phyloP scores from a whole-genome alignment of 352 stramenopile genomes.

The Globisporangium abappressorium region DNA sequence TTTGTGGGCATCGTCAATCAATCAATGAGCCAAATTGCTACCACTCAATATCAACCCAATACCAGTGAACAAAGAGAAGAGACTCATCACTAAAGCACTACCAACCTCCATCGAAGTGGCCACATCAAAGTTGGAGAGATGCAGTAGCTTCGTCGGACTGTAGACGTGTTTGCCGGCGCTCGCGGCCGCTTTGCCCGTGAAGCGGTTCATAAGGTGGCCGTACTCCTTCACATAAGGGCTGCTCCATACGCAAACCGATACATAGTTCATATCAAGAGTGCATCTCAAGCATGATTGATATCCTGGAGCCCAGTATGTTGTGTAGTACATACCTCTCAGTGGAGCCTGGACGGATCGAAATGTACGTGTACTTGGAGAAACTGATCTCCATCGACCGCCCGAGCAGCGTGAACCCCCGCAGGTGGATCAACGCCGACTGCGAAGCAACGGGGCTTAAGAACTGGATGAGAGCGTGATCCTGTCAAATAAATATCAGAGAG shows the following conservation, averaged over 20 bases:
- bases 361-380: conserved; percentile 58
- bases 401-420: conserved; percentile 52
- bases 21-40: not conserved
- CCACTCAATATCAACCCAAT: not conserved
- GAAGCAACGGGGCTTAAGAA: conserved; percentile 42
- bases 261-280: not conserved
- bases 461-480: conserved; percentile 63
- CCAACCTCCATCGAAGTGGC: conserved; percentile 27
- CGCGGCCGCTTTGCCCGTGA: conserved; percentile 54
- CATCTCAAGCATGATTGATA: not conserved
- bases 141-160: conserved; percentile 61
- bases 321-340: conserved; percentile 13
- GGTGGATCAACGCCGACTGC: conserved; percentile 47
- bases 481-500: not conserved
- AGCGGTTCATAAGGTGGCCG: conserved; percentile 44
- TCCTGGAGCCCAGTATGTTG: not conserved
- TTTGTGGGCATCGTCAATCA: not conserved
- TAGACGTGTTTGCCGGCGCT: conserved; percentile 62
- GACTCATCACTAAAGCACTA: not conserved
- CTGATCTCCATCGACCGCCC: conserved; percentile 57
- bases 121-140: conserved; percentile 62
- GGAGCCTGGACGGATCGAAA: conserved; percentile 28
- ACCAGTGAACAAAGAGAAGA: not conserved
- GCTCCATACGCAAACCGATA: not conserved
- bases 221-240: conserved; percentile 42